These are phyloP conservation scores for Psilocybe subaeruginosa DNA, from an alignment of 768 basidiomycete genomes.

Conservation along the genomic window DNA sequence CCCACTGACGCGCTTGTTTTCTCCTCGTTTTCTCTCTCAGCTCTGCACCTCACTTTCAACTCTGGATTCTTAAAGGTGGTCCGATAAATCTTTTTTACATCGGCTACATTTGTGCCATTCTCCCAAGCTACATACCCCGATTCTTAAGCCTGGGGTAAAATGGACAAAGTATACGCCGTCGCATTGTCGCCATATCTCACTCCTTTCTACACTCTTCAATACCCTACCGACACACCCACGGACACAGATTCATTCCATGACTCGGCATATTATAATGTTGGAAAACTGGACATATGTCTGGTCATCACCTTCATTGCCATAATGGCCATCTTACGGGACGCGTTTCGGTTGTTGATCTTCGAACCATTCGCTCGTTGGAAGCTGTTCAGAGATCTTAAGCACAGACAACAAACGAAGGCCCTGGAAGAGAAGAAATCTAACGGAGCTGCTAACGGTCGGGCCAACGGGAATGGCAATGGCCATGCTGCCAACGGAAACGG, in stretches of 20 bases:
- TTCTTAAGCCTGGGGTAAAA: constrained; percentile 10
- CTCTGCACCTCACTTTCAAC: constrained; percentile 2
- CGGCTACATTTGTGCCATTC: constrained; percentile 8
- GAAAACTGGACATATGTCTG: constrained; percentile 78
- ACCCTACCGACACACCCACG: constrained; percentile 58
- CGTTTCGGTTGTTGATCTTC: constrained; percentile 70
- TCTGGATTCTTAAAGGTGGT: constrained; percentile 21
- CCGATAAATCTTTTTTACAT: constrained; percentile 22
- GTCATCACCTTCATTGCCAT: constrained; percentile 80
- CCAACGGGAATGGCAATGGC: constrained; percentile 14
- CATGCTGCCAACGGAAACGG: constrained; percentile 31
- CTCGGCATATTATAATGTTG: constrained; percentile 71
- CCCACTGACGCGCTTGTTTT: background rate
- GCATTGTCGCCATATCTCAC: constrained; percentile 42
- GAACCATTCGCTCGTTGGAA: constrained; percentile 84
- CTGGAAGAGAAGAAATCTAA: constrained; percentile 19
- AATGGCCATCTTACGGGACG: constrained; percentile 88
- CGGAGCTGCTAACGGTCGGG: constrained; percentile 29
- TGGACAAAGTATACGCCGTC: constrained; percentile 14
- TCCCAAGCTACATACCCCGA: constrained; percentile 2
- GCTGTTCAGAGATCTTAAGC: constrained; percentile 56
- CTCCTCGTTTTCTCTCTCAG: constrained; percentile 9
- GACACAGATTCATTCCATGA: constrained; percentile 73
- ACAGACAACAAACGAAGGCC: constrained; percentile 26
- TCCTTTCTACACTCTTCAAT: constrained; percentile 77